Base-by-base conservation (phyloP, 2,329 filamentous ascomycete species). In the Coniochaeta ligniaria region DNA sequence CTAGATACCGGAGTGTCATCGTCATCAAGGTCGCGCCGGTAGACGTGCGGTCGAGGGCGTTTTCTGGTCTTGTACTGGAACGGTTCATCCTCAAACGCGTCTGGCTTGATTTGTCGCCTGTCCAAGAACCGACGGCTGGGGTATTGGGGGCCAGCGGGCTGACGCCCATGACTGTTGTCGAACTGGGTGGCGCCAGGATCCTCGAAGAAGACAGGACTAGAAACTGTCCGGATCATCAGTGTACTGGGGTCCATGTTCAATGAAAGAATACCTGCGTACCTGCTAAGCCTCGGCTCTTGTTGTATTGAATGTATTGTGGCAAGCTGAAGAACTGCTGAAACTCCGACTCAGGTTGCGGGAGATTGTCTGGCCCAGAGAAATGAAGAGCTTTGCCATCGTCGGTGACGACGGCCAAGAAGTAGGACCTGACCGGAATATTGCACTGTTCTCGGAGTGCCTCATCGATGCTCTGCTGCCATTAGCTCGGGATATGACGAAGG, bases 381-480 rank as follows among this genome's bases (percentile, higher is more conserved):
- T 75, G 80, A 60, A 75, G 73, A 1, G 74, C 67, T 17, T 74
- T 73, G 22, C 79, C 79, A 61, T 81, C 79, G 31, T 83, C 79
- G 38, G 76, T 72, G 45, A 83, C 71, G 1, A 76, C 77, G 12
- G 78, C 81, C 36, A 85, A 73, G 63, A 85, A 84, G 67, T 80
- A 85, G 62, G 74, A 73, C 58, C 77, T 75, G 12, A 77, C 78
- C 1, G 79, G 76, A 54, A 85, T 81, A 41, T 77, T 75, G 64
- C 82, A 84, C 45, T 81, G 74, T 57, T 82, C 77, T 17, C 78
- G 74, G 12, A 86, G 71, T 28, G 79, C 81, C 62, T 78, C 75
- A 36, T 78, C 77, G 36, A 85, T 82, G n/a, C 66, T 80, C 65
- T 69, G 59, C 28, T 28, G 31, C 41, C 2, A 62, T 67, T 50